Base-by-base conservation (phyloP, 768 basidiomycete species). In the Pleurotus cornucopiae region DNA sequence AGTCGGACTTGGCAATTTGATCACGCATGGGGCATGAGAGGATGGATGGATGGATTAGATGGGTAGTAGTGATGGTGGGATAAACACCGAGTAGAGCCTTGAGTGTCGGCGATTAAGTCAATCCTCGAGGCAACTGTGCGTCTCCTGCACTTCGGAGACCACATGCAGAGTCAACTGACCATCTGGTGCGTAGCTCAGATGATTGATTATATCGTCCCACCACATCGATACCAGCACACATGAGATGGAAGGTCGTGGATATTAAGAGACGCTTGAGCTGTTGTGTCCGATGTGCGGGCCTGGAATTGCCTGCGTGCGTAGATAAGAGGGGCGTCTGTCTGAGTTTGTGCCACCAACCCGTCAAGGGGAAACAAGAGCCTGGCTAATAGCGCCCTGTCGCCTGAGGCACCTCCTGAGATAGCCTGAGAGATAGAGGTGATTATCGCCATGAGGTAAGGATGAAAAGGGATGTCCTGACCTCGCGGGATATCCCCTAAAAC, bases 361-460 rank as follows among this genome's bases (percentile, higher is more conserved):
- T 52, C 51, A 52, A 52, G 14, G 51, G 38, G 14, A 52, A 40
- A 52, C 39, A 52, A 40, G 38, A 52, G 37, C n/a, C 51, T 37
- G 37, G 41, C 23, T 52, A 52, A 52, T 52, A 30, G 51, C 51
- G 51, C 51, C 51, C 39, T 20, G 37, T 20, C 51, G 41, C 37
- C 37, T 52, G 51, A 41, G 51, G 51, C 51, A 52, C 39, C 51
- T 34, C 51, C 51, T 52, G 51, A 52, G 51, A 52, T 52, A 40
- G 51, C 51, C 37, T 52, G 51, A 41, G 51, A 52, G 51, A 52
- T 52, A 18, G 38, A 52, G 51, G 51, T 52, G 51, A 52, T 52
- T 52, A 52, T 52, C 51, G 51, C 51, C 51, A 52, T 52, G 51
- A 52, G 51, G 51, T 39, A 52, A 52, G 21, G 25, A 5, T 40